phyloP scores from a whole-genome alignment of 306 rosid species.

The Vigna radiata region DNA sequence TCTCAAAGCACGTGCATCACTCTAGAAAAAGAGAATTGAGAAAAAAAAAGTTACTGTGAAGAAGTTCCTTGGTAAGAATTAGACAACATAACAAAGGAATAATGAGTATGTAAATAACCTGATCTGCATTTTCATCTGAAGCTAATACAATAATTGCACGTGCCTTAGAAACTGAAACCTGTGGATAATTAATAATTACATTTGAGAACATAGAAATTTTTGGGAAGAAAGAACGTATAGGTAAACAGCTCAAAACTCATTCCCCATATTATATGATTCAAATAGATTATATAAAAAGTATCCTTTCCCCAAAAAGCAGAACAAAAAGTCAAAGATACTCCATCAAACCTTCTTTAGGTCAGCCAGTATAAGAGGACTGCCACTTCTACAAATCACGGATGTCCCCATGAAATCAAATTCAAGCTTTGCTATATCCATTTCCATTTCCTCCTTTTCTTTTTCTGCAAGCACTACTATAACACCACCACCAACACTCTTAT shows the following conservation, averaged over 20 bases:
- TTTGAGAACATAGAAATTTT: constrained; percentile 16
- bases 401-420: constrained; percentile 98
- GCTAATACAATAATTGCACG: constrained; percentile 98
- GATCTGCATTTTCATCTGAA: constrained; percentile 94
- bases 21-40: constrained; percentile 59
- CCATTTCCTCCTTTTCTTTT: constrained; percentile 99
- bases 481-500: constrained; percentile 93
- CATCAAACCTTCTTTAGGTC: constrained; percentile 84
- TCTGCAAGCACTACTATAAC: constrained; percentile 97
- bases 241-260: constrained; percentile 17
- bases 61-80: constrained; percentile 28
- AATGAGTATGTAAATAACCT: constrained; percentile 59
- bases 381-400: constrained; percentile 95
- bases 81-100: constrained; percentile 35
- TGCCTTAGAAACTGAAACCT: constrained; percentile 99
- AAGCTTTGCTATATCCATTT: constrained; percentile 91
- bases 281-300: constrained; percentile 18
- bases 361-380: constrained; percentile 96
- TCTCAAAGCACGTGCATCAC: constrained; percentile 97
- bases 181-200: constrained; percentile 25
- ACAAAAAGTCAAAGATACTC: constrained; percentile 35
- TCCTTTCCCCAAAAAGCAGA: constrained; percentile 16
- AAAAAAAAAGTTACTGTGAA: constrained; percentile 39
- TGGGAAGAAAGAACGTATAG: constrained; percentile 5
- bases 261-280: constrained; percentile 20